These are phyloP conservation scores for Epichloe gansuensis DNA, from an alignment of 2,329 filamentous ascomycete genomes.

Conservation along the genomic window DNA sequence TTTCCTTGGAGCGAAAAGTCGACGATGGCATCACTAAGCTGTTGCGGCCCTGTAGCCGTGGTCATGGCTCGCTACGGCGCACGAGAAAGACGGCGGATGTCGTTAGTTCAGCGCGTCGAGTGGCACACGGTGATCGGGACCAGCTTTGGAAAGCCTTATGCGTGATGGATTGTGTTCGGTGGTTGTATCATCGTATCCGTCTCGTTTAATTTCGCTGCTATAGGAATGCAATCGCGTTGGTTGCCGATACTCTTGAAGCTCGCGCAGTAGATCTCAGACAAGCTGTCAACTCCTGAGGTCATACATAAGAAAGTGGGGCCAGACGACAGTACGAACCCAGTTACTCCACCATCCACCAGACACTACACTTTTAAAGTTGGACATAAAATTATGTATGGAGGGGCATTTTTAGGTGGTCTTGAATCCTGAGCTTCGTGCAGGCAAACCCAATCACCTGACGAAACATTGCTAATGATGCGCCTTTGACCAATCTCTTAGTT, in stretches of 20 bases:
- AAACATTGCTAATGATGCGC: neutral
- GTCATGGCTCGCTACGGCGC: constrained; percentile 16
- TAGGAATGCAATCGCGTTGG: neutral
- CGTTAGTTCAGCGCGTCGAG: neutral
- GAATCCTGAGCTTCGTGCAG: neutral
- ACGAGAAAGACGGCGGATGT: neutral
- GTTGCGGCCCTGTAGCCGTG: constrained; percentile 16
- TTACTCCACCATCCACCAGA: neutral
- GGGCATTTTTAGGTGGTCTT: neutral
- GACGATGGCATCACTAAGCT: constrained; percentile 28
- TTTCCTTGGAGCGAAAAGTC: constrained; percentile 27
- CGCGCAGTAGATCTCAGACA: neutral
- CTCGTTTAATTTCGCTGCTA: neutral
- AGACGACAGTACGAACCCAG: neutral
- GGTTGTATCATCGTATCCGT: neutral
- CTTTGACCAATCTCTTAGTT: neutral
- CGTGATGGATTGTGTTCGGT: neutral
- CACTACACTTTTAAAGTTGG: neutral
- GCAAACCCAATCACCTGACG: constrained; percentile 2
- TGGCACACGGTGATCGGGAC: neutral
- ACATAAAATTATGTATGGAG: neutral
- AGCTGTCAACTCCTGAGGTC: constrained; percentile 3
- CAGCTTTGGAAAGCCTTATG: neutral
- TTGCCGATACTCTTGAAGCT: neutral
- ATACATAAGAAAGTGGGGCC: neutral